Base-by-base conservation (phyloP, 352 stramenopile genomes). In the Globisporangium yorkense region DNA sequence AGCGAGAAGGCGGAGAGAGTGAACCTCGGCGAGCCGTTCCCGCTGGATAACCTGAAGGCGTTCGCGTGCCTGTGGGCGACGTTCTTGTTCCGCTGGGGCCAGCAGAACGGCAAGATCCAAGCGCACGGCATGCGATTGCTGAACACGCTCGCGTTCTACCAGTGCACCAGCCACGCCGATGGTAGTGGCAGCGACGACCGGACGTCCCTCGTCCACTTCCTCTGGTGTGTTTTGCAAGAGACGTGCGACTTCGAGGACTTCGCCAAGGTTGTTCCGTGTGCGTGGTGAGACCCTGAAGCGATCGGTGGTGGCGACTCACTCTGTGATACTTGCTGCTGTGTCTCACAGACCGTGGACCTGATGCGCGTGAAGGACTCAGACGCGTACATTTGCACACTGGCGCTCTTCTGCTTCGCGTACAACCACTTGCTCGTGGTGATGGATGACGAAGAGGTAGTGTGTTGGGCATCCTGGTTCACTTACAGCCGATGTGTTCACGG, bases 221-320 rank as follows among this genome's bases (percentile, higher is more conserved):
- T 89, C 16, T 89, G 80, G 80, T 83, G 71, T 46, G 72, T 81
- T 20, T 66, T 88, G 5, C 77, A 86, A 66, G 79, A 90, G 15
- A 68, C 57, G 10, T 71, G 73, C 20, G 58, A 74, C 51, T 77
- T 86, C 57, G 77, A 87, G 54, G 65, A 74, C 9, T 88, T 77
- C 40, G 61, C 59, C 5, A 75, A 72, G 71, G 77, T 35, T 45
- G 29, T 51, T 50, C 47, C 12, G 1, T 45, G 9, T 49, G 39
- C 47, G 40, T 54, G 18, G 31, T 12, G 18, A 33, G 20, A 29
- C 13, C 9, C 33, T 20, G 44, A 35, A 9, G 31, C 31, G 31
- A 35, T 8, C 8, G 31, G 5, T 35, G 31, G 4, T 8, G 31
- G 8, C 31, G 31, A 35, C 31, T 35, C 31, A 35, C 31, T 5